These are phyloP conservation scores for Luvunga scandens DNA, from an alignment of 345 rosid species.

Conservation along the genomic window DNA sequence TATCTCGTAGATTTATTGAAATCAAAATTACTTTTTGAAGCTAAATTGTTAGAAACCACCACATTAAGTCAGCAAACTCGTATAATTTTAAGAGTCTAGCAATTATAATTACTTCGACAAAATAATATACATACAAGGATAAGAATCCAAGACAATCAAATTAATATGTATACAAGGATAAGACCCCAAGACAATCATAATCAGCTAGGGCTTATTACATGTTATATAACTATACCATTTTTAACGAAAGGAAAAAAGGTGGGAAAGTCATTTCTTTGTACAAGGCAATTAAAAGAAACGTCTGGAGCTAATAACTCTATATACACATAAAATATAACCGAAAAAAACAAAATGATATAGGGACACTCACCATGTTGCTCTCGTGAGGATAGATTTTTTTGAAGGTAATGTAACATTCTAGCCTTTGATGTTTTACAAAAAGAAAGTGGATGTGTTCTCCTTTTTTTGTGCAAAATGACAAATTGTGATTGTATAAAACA, in stretches of 20 bases:
- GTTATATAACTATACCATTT: background rate
- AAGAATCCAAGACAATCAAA: background rate
- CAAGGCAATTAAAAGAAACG: background rate
- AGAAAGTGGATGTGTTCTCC: slow-evolving; percentile 29
- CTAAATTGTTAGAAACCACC: too few relatives aligned
- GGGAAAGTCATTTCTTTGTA: background rate
- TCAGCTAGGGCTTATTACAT: background rate
- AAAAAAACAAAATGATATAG: background rate
- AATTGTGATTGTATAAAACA: background rate
- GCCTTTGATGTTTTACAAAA: slow-evolving; percentile 12
- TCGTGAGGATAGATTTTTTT: slow-evolving; percentile 14
- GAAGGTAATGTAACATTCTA: slow-evolving; percentile 2
- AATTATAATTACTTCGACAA: background rate
- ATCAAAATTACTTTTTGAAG: too few relatives aligned
- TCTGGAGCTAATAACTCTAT: background rate
- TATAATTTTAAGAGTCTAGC: background rate
- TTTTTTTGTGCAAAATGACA: slow-evolving; percentile 29
- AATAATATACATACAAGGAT: too few relatives aligned
- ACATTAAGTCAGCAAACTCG: too few relatives aligned
- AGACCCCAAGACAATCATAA: background rate
- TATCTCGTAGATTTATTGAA: too few relatives aligned
- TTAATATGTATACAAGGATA: background rate
- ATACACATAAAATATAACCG: background rate
- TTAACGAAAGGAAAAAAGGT: background rate
- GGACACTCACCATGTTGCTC: slow-evolving; percentile 8